Conservation (phyloP, 2,329 filamentous ascomycete species). For the Hypoxylon sp. region DNA sequence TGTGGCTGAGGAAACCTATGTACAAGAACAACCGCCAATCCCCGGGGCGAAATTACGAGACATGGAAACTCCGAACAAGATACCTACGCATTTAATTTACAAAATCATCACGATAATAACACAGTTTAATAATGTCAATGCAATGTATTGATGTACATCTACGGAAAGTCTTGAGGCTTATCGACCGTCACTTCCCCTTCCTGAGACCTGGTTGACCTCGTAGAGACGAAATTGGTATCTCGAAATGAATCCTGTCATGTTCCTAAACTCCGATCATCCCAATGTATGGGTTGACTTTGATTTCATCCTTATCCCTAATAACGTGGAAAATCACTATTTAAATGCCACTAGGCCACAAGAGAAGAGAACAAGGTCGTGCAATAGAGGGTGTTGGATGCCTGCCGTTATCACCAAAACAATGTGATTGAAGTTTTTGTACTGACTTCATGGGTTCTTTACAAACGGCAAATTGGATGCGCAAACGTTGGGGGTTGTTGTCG, state of each 20-base stretch:
- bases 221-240: constrained; percentile 35
- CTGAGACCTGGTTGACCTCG: constrained; percentile 17
- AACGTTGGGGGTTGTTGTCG: constrained; percentile 6
- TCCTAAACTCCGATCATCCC: constrained; percentile 39
- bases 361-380: constrained; percentile 45
- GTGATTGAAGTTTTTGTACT: background rate
- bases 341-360: constrained; percentile 51
- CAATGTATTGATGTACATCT: constrained; percentile 33
- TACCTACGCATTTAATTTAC: background rate
- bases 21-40: background rate
- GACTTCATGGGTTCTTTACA: constrained; percentile 33
- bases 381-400: constrained; percentile 26
- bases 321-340: constrained; percentile 35
- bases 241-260: constrained; percentile 32
- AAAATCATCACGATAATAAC: constrained; percentile 4
- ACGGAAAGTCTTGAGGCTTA: constrained; percentile 13
- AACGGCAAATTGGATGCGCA: constrained; percentile 23
- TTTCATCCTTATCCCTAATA: constrained; percentile 35
- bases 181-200: constrained; percentile 26
- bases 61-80: background rate
- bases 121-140: constrained; percentile 16
- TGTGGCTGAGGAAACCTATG: constrained; percentile 17
- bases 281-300: constrained; percentile 30
- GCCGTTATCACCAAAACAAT: background rate
- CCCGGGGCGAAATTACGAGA: background rate